Conservation (phyloP, 306 rosid species). For the Senna siamea region DNA sequence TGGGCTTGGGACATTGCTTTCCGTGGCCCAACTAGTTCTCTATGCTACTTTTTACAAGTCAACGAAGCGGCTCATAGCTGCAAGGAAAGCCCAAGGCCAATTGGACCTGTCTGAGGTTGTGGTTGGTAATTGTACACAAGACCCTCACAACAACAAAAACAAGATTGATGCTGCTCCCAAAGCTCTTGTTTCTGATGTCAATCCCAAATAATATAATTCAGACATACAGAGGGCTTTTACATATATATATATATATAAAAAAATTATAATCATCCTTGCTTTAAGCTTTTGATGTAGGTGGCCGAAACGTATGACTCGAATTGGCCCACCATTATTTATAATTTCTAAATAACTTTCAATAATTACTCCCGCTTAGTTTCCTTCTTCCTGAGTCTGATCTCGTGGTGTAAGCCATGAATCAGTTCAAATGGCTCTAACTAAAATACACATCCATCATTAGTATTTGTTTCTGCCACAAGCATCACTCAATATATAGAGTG, state of each 20-base stretch:
- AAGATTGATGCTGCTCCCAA: constrained; percentile 4
- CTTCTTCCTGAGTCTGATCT: too few species aligned
- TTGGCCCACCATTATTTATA: background rate
- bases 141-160: background rate
- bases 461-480: too few species aligned
- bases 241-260: background rate
- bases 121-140: constrained; percentile 24
- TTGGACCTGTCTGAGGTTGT: constrained; percentile 49
- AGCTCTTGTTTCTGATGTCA: background rate
- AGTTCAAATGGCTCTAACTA: too few species aligned
- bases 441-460: too few species aligned
- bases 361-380: too few species aligned
- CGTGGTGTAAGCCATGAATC: too few species aligned
- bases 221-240: background rate
- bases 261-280: background rate
- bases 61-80: constrained; percentile 60
- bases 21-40: constrained; percentile 65
- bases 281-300: background rate
- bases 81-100: constrained; percentile 44
- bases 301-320: background rate
- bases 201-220: background rate
- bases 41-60: constrained; percentile 85
- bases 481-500: too few species aligned
- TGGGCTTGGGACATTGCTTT: constrained; percentile 67
- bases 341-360: background rate